These are phyloP conservation scores for Colletotrichum musicola DNA, from an alignment of 2,329 filamentous ascomycete genomes.

Conservation along the genomic window DNA sequence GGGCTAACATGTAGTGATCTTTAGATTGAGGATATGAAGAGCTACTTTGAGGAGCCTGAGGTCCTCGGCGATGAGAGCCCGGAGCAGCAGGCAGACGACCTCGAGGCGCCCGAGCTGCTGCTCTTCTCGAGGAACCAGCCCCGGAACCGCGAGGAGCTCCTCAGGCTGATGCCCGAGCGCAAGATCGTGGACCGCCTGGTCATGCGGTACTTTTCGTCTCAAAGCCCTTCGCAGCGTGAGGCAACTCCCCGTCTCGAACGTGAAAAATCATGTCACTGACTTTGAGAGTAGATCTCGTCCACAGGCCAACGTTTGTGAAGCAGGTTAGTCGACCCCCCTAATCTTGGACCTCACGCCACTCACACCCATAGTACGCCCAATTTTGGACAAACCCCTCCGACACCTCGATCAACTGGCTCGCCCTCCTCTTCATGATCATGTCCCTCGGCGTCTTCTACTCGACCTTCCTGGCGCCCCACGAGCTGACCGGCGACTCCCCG, in stretches of 20 bases:
- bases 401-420: constrained; percentile 61
- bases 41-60: constrained; percentile 66
- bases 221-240: constrained; percentile 65
- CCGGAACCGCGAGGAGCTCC: constrained; percentile 58
- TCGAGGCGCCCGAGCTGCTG: constrained; percentile 57
- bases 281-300: constrained; percentile 60
- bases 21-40: constrained; percentile 71
- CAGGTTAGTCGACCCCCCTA: constrained; percentile 47
- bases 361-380: constrained; percentile 55
- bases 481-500: constrained; percentile 56
- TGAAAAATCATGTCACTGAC: constrained; percentile 39
- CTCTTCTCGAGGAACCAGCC: constrained; percentile 55
- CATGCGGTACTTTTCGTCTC: constrained; percentile 65
- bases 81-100: constrained; percentile 47
- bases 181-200: constrained; percentile 63
- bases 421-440: constrained; percentile 63
- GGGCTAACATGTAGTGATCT: constrained; percentile 23
- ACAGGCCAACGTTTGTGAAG: constrained; percentile 64
- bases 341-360: background rate
- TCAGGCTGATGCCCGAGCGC: constrained; percentile 61
- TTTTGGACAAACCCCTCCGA: constrained; percentile 61
- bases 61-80: constrained; percentile 50
- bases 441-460: constrained; percentile 59
- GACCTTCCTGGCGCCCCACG: constrained; percentile 57
- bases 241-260: background rate